phyloP scores from a whole-genome alignment of 2,329 filamentous ascomycete species.

The Knoxdaviesia proteae region DNA sequence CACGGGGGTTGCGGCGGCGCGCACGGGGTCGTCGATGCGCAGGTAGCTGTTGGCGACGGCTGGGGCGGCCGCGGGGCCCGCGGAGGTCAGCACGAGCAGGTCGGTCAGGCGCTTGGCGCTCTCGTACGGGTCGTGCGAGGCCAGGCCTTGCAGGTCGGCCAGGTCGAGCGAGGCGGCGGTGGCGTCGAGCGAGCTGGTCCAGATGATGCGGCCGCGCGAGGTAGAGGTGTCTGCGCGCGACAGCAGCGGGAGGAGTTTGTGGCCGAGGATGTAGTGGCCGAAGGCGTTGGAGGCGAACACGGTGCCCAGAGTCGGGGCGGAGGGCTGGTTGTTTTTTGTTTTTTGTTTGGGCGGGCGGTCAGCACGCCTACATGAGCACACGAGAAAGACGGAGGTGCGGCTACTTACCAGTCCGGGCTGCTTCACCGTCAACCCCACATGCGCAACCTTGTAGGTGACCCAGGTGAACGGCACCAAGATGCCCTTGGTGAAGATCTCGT shows the following conservation, averaged over 20 bases:
- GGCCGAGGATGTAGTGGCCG: slow-evolving; percentile 78
- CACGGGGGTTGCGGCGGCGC: slow-evolving; percentile 2
- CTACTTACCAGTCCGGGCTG: no score
- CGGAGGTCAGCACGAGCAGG: slow-evolving; percentile 52
- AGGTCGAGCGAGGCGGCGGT: slow-evolving; percentile 28
- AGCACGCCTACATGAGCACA: background rate
- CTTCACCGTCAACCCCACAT: slow-evolving; percentile 13
- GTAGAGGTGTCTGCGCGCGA: slow-evolving; percentile 19
- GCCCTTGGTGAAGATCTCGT: slow-evolving; percentile 32
- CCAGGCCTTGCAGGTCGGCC: slow-evolving; percentile 58
- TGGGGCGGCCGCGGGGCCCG: slow-evolving; percentile 35
- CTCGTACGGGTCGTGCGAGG: slow-evolving; percentile 51
- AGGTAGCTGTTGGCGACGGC: slow-evolving; percentile 13
- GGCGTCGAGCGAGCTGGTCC: slow-evolving; percentile 70
- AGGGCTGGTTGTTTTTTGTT: background rate
- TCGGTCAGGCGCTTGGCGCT: slow-evolving; percentile 76
- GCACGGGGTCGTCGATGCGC: slow-evolving; percentile 4
- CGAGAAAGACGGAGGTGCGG: background rate
- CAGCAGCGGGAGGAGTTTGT: slow-evolving; percentile 60
- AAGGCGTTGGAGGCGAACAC: slow-evolving; percentile 88
- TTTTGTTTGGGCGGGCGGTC: background rate
- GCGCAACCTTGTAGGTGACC: slow-evolving; percentile 54
- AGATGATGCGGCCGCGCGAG: slow-evolving; percentile 50
- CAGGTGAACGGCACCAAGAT: slow-evolving; percentile 50
- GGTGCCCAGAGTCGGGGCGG: slow-evolving; percentile 44